A percentile compares a stretch with the other conserved stretches of the same genome.
phyloP scores from a whole-genome alignment of 176 grass and related monocot genomes.

The Cymbopogon citratus region DNA sequence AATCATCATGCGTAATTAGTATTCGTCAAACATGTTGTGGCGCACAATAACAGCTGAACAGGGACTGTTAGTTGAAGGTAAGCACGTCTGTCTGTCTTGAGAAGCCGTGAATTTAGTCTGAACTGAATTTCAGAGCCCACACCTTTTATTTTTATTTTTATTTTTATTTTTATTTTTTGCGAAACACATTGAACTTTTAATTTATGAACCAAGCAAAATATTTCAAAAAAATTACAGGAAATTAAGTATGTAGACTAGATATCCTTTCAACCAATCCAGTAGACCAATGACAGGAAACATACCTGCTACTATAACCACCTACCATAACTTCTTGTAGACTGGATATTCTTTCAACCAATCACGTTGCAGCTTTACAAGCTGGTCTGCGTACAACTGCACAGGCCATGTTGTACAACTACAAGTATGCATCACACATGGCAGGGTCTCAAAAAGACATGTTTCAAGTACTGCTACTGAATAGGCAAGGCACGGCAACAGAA shows the following conservation, averaged over 20 bases:
- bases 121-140: neutral
- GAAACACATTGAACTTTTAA: neutral
- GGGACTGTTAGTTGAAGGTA: neutral
- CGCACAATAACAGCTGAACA: slow-evolving; percentile 23
- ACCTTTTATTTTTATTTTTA: no score
- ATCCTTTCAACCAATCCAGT: no score
- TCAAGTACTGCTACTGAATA: slow-evolving; percentile 30
- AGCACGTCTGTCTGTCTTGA: neutral
- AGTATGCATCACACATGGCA: slow-evolving; percentile 34
- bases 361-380: slow-evolving; percentile 19
- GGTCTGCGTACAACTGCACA: slow-evolving; percentile 11
- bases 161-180: no score
- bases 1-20: slow-evolving; percentile 16
- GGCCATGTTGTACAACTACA: slow-evolving; percentile 14
- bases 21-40: neutral
- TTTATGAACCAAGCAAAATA: neutral
- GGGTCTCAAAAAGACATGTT: slow-evolving; percentile 20
- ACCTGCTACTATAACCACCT: neutral
- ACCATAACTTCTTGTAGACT: slow-evolving; percentile 5
- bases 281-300: neutral
- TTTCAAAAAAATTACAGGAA: neutral
- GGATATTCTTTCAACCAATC: slow-evolving; percentile 12
- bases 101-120: neutral
- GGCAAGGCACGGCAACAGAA: slow-evolving; percentile 14
- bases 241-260: no score